Conservation (phyloP, 2,329 filamentous ascomycete species). For the Chaetomiaceae sp. region DNA sequence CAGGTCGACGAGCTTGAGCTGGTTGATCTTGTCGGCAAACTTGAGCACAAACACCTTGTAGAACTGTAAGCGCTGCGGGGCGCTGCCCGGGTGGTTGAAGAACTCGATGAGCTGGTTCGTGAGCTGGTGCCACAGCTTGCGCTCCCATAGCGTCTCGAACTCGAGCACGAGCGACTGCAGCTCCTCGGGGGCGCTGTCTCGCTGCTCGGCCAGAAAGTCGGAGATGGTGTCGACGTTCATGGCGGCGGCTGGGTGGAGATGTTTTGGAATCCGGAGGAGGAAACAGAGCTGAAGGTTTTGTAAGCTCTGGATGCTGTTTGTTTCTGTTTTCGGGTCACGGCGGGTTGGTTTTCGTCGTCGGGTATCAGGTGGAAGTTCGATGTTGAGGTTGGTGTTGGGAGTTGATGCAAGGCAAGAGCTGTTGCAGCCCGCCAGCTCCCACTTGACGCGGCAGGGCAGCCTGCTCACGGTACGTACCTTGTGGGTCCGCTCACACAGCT, state of each 20-base stretch:
- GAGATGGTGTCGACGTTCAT: constrained; percentile 88
- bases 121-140: constrained; percentile 98
- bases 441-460: constrained; percentile 42
- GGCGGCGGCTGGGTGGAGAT: background rate
- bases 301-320: background rate
- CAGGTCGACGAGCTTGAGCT: constrained; percentile 90
- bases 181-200: constrained; percentile 80
- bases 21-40: constrained; percentile 98
- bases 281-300: background rate
- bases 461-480: constrained; percentile 30
- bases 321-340: background rate
- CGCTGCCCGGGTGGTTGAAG: constrained; percentile 79
- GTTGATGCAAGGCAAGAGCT: constrained; percentile 12
- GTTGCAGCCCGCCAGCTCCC: background rate
- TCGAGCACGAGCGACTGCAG: constrained; percentile 82
- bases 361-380: constrained; percentile 10
- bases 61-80: constrained; percentile 77
- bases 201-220: constrained; percentile 87
- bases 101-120: constrained; percentile 84
- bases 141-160: constrained; percentile 97
- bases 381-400: constrained; percentile 16
- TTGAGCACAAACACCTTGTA: constrained; percentile 94
- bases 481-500: constrained; percentile 9
- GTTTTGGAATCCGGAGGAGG: background rate
- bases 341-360: background rate